Base-by-base conservation (phyloP, 148 eudicot species). In the Fagopyrum homotropicum region DNA sequence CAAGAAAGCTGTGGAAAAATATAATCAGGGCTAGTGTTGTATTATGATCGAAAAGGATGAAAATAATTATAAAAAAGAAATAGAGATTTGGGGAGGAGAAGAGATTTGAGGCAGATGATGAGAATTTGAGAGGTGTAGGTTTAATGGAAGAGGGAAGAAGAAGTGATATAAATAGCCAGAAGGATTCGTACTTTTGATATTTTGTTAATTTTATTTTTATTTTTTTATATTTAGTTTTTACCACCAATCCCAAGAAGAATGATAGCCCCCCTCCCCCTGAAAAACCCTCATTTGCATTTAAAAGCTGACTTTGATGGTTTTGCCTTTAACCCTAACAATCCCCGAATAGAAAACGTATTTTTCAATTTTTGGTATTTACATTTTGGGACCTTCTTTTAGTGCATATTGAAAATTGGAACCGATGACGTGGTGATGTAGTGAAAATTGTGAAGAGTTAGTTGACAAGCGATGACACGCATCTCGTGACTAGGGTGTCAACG, bases 1-100 rank as follows among this genome's bases (percentile, higher is more conserved):
- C 76, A 74, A 74, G 76, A 74, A 74, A 74, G 76, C 76, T 74
- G 76, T 74, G 76, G 76, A 74, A 74, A 40, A 74, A 54, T 74
- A 74, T 56, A 55, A 74, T 43, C 26, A 74, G 76, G 66, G 46
- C 64, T 66, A 74, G 54, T 29, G 26, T 48, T 45, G 56, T 72
- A 50, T 29, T 44, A 72, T 10, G 43, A 72, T 51, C 16, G 74
- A 26, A 48, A 11, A 17, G 52, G 29, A 30, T 69, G 72, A n/a
- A 69, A 55, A 15, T n/a, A 26, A 59, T 59, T 63, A 9, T 22
- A 26, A 3, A 9, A 29, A 63, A 30, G 2, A 63, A 63, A n/a
- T 29, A 43, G 22, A 43, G 26, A 69, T 14, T 40, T 69, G 17
- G 9, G n/a, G 56, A 26, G 30, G 45, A 14, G 56, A 12, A 15